Conservation (phyloP, 331 rosid genomes). For the Acacia pycnantha region DNA sequence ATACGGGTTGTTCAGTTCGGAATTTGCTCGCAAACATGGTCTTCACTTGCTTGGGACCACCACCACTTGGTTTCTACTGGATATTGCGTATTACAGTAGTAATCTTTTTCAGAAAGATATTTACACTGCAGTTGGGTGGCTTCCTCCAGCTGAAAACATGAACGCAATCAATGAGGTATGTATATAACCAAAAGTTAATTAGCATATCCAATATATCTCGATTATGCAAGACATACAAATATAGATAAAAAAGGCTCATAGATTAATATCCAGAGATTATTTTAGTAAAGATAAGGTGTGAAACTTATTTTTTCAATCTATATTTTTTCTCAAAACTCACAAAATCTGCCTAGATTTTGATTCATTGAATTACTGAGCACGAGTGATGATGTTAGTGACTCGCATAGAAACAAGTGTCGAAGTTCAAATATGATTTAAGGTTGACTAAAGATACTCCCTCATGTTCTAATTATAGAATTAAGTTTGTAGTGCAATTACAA, state of each 20-base stretch:
- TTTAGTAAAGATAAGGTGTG: background rate
- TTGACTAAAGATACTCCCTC: background rate
- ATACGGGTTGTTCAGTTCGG: constrained; percentile 39
- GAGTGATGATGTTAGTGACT: background rate
- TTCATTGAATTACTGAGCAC: background rate
- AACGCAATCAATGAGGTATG: constrained; percentile 36
- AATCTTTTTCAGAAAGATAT: constrained; percentile 53
- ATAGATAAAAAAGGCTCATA: background rate
- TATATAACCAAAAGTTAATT: background rate
- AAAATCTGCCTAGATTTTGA: background rate
- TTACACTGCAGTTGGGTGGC: constrained; percentile 40
- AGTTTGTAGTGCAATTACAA: too few species aligned
- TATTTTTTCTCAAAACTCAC: background rate
- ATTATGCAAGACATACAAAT: background rate
- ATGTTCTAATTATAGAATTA: too few species aligned
- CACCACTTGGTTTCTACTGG: constrained; percentile 47
- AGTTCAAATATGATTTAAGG: background rate
- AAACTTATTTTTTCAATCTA: background rate
- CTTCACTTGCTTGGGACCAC: constrained; percentile 46
- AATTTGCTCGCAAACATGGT: constrained; percentile 39
- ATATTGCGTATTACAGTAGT: constrained; percentile 48
- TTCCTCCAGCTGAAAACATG: constrained; percentile 40
- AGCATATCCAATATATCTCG: background rate
- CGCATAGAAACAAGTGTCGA: background rate
- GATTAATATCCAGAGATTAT: background rate